Conservation (phyloP, 306 rosid genomes). For the Biancaea sappan region DNA sequence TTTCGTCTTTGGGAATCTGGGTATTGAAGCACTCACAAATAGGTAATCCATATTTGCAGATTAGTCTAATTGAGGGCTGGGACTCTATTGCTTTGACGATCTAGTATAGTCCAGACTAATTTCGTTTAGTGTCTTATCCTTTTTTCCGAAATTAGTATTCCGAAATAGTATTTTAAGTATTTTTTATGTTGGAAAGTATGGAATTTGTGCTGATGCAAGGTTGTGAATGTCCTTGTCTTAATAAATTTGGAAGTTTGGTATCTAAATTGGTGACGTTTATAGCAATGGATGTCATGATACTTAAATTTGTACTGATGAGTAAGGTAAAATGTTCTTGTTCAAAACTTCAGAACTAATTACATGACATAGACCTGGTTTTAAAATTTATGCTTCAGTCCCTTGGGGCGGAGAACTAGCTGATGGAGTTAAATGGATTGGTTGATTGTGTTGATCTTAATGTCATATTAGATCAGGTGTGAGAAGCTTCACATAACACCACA, state of each 20-base stretch:
- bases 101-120: constrained; percentile 29
- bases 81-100: constrained; percentile 33
- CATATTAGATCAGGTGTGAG: not conserved
- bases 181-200: constrained; percentile 30
- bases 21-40: constrained; percentile 24
- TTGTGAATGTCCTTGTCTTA: constrained; percentile 18
- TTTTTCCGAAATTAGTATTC: too few species aligned
- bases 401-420: constrained; percentile 10
- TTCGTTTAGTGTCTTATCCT: constrained; percentile 13
- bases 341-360: constrained; percentile 10
- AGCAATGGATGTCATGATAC: constrained; percentile 12
- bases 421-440: constrained; percentile 13
- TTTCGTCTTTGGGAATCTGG: constrained; percentile 30
- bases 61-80: constrained; percentile 32
- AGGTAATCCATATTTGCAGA: constrained; percentile 20
- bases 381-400: constrained; percentile 11
- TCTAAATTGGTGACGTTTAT: not conserved
- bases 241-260: constrained; percentile 18
- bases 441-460: not conserved
- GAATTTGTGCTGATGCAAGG: constrained; percentile 34
- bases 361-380: not conserved
- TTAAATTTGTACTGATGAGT: constrained; percentile 8
- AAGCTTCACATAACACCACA: not conserved
- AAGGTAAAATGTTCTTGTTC: constrained; percentile 22
- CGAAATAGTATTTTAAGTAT: too few species aligned